A percentile compares a stretch with the other conserved stretches of the same genome.
Evolutionary conservation across 345 rosid genomes (phyloP).

Genomic region (Populus ilicifolia): DNA sequence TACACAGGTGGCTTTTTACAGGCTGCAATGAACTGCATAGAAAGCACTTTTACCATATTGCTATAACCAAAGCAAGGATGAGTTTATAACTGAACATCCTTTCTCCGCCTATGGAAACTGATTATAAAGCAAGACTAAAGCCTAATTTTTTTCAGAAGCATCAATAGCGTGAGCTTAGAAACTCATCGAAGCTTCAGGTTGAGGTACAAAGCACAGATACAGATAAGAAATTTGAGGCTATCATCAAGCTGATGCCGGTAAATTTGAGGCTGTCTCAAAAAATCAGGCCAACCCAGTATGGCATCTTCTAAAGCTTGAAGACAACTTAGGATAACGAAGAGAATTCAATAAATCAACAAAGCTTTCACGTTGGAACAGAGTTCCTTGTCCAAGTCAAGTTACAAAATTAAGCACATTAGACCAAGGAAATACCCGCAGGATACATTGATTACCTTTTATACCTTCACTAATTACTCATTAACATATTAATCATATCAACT

Average conservation of each 20-base stretch:
- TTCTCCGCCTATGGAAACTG: not conserved
- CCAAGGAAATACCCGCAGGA: not conserved
- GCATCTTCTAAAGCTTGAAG: not conserved
- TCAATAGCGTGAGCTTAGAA: not conserved
- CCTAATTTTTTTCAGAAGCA: not conserved
- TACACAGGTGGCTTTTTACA: conserved; percentile 94
- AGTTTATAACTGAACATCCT: not conserved
- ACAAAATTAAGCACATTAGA: not conserved
- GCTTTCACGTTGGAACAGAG: not conserved
- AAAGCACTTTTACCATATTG: conserved; percentile 17
- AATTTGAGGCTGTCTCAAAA: not conserved
- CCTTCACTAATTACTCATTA: not conserved
- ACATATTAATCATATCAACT: not conserved
- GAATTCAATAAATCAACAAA: not conserved
- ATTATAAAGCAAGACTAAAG: not conserved
- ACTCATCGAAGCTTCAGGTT: not conserved
- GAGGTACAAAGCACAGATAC: not conserved
- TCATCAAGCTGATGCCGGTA: not conserved
- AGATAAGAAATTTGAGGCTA: not conserved
- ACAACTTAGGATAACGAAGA: not conserved
- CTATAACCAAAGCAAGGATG: not conserved
- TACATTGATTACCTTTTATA: not conserved
- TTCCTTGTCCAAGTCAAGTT: not conserved
- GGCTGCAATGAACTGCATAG: conserved; percentile 91
- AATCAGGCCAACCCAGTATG: not conserved